These are phyloP conservation scores for Blastocrithidia nonstop DNA, from an alignment of 208 protist genomes.

Conservation along the genomic window DNA sequence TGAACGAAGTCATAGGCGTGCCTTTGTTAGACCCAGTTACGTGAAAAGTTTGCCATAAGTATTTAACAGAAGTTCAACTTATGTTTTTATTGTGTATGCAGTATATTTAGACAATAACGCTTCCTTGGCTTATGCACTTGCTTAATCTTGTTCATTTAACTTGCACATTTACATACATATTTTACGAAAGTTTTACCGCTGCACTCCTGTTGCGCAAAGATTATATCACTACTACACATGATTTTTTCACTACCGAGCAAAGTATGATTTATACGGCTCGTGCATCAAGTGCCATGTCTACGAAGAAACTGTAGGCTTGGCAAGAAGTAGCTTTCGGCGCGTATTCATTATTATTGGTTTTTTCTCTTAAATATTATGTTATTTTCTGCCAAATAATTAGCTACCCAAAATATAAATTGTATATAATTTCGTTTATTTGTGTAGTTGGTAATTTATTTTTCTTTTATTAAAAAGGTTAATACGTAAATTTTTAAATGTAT, in stretches of 20 bases:
- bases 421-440: not conserved
- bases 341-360: constrained; percentile 48
- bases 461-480: constrained; percentile 2
- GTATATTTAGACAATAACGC: constrained; percentile 15
- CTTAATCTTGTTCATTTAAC: too few species aligned
- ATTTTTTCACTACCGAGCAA: constrained; percentile 15
- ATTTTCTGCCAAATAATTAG: not conserved
- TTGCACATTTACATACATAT: constrained; percentile 69
- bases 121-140: constrained; percentile 12
- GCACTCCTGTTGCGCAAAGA: constrained; percentile 38
- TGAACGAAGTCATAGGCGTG: constrained; percentile 49
- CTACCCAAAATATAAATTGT: not conserved
- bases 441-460: too few species aligned
- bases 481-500: not conserved
- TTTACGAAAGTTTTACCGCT: constrained; percentile 61
- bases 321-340: constrained; percentile 29
- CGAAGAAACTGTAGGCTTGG: constrained; percentile 28
- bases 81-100: constrained; percentile 14
- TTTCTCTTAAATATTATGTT: not conserved
- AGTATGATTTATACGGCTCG: constrained; percentile 54
- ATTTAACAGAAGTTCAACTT: constrained; percentile 41
- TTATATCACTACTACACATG: constrained; percentile 85
- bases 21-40: constrained; percentile 27
- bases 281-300: constrained; percentile 71
- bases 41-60: constrained; percentile 47